phyloP scores from a whole-genome alignment of 305 asterid species.

The Rubia peregrina region DNA sequence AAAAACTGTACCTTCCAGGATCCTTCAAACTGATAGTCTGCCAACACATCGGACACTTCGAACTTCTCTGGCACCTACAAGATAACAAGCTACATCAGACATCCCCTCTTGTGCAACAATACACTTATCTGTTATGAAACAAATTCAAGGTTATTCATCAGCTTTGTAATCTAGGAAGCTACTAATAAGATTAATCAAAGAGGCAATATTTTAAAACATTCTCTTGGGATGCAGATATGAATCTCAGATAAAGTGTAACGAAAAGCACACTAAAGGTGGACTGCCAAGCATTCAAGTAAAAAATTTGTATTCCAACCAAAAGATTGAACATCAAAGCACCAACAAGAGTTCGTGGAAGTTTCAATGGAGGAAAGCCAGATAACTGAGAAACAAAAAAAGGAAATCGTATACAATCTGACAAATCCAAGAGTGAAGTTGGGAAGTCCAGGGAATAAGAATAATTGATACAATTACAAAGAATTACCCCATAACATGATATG shows the following conservation, averaged over 20 bases:
- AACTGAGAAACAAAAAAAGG: background rate
- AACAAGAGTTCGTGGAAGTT: background rate
- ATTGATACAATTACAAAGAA: background rate
- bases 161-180: background rate
- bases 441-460: background rate
- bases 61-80: slow-evolving; percentile 81
- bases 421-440: slow-evolving; percentile 1
- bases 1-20: slow-evolving; percentile 52
- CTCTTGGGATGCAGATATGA: background rate
- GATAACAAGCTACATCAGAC: slow-evolving; percentile 13
- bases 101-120: slow-evolving; percentile 2
- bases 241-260: background rate
- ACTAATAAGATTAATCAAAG: background rate
- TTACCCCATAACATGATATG: background rate
- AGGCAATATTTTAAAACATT: background rate
- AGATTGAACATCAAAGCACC: background rate
- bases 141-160: background rate
- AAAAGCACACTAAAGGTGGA: background rate
- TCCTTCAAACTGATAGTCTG: slow-evolving; percentile 72
- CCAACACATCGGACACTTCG: slow-evolving; percentile 96
- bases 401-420: background rate
- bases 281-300: background rate
- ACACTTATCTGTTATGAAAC: background rate
- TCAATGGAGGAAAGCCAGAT: background rate
- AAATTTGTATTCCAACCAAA: background rate